phyloP scores from a whole-genome alignment of 1,139 yeast species.

The Yamadazyma jaroonii region DNA sequence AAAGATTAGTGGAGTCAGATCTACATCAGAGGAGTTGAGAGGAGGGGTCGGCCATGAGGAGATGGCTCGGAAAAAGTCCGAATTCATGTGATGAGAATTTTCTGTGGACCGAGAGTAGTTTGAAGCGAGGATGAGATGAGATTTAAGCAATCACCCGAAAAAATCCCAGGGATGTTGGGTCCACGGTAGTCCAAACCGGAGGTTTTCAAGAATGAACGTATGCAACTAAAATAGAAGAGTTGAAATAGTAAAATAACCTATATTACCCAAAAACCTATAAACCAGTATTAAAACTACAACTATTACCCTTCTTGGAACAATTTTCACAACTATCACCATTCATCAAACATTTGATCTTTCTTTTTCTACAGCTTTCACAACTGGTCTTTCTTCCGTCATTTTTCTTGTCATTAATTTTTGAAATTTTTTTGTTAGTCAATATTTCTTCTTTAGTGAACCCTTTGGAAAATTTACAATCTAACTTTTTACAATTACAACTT shows the following conservation, averaged over 20 bases:
- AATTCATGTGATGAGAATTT: not conserved
- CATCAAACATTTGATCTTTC: conserved; percentile 37
- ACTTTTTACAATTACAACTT: conserved; percentile 44
- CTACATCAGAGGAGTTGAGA: not conserved
- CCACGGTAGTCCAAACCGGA: too few species aligned
- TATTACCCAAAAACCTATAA: conserved; percentile 8
- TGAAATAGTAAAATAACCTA: not conserved
- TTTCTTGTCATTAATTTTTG: conserved; percentile 12
- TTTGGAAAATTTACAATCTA: conserved; percentile 51
- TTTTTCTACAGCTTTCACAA: conserved; percentile 35
- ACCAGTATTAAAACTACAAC: conserved; percentile 17
- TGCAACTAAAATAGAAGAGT: too few species aligned
- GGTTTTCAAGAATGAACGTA: too few species aligned
- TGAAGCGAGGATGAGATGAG: not conserved
- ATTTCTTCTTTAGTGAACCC: conserved; percentile 63
- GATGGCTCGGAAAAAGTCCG: not conserved
- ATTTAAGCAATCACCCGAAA: too few species aligned
- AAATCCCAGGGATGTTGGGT: too few species aligned
- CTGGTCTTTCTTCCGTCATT: conserved; percentile 27
- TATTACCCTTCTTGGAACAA: conserved; percentile 33
- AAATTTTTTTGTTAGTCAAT: conserved; percentile 20
- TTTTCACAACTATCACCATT: conserved; percentile 34
- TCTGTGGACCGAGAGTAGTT: not conserved
- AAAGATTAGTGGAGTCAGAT: too few species aligned
- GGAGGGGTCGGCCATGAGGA: not conserved